Percentiles rank a stretch among this genome's conserved stretches.
These are phyloP conservation scores for Talaromyces sp. DNA, from an alignment of 2,329 filamentous ascomycete species.

Conservation along the genomic window DNA sequence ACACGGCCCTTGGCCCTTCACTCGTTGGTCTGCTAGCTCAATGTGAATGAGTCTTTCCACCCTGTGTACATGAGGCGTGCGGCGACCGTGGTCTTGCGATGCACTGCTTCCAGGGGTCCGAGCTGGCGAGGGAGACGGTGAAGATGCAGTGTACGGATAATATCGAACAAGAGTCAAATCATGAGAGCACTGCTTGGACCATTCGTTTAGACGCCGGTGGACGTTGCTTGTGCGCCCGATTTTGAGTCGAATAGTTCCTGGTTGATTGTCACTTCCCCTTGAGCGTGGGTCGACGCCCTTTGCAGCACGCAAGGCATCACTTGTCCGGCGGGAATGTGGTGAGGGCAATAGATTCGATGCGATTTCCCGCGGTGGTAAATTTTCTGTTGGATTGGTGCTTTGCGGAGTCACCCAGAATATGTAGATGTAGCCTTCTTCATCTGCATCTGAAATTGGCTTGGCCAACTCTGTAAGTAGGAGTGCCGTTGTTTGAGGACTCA, in stretches of 20 bases:
- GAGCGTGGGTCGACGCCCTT: slow-evolving; percentile 28
- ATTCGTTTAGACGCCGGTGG: slow-evolving; percentile 84
- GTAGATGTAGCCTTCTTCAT: slow-evolving; percentile 92
- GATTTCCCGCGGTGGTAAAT: slow-evolving; percentile 52
- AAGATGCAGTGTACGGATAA: slow-evolving; percentile 66
- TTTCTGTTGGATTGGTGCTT: slow-evolving; percentile 42
- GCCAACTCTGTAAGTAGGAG: slow-evolving; percentile 69
- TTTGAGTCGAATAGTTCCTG: slow-evolving; percentile 62
- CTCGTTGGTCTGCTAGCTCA: slow-evolving; percentile 64
- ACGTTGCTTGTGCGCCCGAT: slow-evolving; percentile 74
- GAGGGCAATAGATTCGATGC: slow-evolving; percentile 58
- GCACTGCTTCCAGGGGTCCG: slow-evolving; percentile 8
- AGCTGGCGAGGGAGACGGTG: slow-evolving; percentile 16
- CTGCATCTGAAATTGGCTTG: slow-evolving; percentile 67
- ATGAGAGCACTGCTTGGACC: slow-evolving; percentile 89
- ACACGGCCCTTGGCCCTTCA: slow-evolving; percentile 60
- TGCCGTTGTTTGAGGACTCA: slow-evolving; percentile 65
- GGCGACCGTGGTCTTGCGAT: slow-evolving; percentile 44
- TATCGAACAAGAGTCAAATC: slow-evolving; percentile 82
- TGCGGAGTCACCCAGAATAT: slow-evolving; percentile 93
- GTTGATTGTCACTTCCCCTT: slow-evolving; percentile 25
- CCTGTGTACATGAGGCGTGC: slow-evolving; percentile 78
- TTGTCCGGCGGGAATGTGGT: slow-evolving; percentile 29
- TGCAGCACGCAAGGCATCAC: slow-evolving; percentile 35
- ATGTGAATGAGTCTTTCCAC: slow-evolving; percentile 89